Conservation (phyloP, 1,284 basidiomycete species). For the Ganoderma leucocontextum region DNA sequence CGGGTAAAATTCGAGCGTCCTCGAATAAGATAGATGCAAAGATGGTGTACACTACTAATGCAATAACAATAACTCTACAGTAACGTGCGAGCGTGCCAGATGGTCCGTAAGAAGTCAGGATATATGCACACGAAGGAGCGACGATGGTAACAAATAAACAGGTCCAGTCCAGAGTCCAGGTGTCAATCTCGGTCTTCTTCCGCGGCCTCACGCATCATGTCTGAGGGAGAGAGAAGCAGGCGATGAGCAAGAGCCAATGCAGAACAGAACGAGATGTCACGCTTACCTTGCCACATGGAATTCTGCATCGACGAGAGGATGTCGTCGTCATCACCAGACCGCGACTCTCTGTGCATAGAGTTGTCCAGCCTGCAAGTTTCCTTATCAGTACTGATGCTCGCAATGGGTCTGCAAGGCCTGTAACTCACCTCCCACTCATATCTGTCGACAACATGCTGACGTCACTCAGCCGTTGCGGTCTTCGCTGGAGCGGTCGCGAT, state of each 20-base stretch:
- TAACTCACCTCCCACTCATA: conserved; percentile 44
- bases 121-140: conserved; percentile 28
- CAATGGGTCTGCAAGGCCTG: conserved; percentile 16
- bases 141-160: conserved; percentile 19
- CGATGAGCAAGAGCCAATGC: background rate
- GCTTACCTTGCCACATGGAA: conserved; percentile 74
- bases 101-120: conserved; percentile 22
- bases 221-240: conserved; percentile 40
- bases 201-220: conserved; percentile 65
- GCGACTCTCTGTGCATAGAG: conserved; percentile 47
- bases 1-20: conserved; percentile 11
- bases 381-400: background rate
- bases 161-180: conserved; percentile 18
- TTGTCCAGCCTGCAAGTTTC: conserved; percentile 50
- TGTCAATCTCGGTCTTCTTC: conserved; percentile 51
- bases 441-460: conserved; percentile 68
- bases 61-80: conserved; percentile 33
- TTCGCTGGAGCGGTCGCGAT: conserved; percentile 58
- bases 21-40: conserved; percentile 33
- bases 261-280: conserved; percentile 1
- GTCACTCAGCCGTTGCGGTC: conserved; percentile 59
- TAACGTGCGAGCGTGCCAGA: conserved; percentile 18
- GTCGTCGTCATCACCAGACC: conserved; percentile 55
- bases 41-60: conserved; percentile 34
- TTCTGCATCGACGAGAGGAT: conserved; percentile 68